These are phyloP conservation scores for Kalanchoe fedtschenkoi DNA, from an alignment of 164 flowering plant genomes.

Conservation along the genomic window DNA sequence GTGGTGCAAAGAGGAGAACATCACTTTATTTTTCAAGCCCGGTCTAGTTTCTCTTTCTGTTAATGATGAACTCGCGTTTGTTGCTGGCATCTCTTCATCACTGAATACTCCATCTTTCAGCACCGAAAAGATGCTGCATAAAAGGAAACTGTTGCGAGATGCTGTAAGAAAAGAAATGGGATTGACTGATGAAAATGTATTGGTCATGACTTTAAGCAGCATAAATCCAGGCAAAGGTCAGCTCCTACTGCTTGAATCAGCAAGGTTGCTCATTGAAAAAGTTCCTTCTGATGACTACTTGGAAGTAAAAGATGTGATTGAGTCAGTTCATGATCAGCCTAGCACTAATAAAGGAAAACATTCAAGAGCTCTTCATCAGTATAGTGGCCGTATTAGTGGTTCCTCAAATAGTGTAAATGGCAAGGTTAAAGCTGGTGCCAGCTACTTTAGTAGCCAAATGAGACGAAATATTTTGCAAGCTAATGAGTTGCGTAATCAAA, in stretches of 20 bases:
- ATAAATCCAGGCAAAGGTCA: slow-evolving; percentile 96
- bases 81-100: slow-evolving; percentile 72
- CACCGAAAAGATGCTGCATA: slow-evolving; percentile 69
- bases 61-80: slow-evolving; percentile 93
- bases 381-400: slow-evolving; percentile 12
- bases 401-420: slow-evolving; percentile 11
- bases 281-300: slow-evolving; percentile 15
- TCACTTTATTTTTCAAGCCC: slow-evolving; percentile 50
- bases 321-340: slow-evolving; percentile 16
- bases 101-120: slow-evolving; percentile 67
- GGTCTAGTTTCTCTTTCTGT: slow-evolving; percentile 72
- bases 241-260: slow-evolving; percentile 72
- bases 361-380: slow-evolving; percentile 40
- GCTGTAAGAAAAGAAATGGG: slow-evolving; percentile 87
- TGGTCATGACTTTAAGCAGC: slow-evolving; percentile 79
- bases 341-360: slow-evolving; percentile 19
- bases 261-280: slow-evolving; percentile 28
- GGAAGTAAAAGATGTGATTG: slow-evolving; percentile 13
- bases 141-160: slow-evolving; percentile 43
- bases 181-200: slow-evolving; percentile 67
- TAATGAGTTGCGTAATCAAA: slow-evolving; percentile 18
- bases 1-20: slow-evolving; percentile 90
- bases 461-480: slow-evolving; percentile 24
- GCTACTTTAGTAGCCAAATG: neutral
- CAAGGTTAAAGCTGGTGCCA: neutral